Conservation (phyloP, 2,329 filamentous ascomycete genomes). For the Neoarthrinium moseri region DNA sequence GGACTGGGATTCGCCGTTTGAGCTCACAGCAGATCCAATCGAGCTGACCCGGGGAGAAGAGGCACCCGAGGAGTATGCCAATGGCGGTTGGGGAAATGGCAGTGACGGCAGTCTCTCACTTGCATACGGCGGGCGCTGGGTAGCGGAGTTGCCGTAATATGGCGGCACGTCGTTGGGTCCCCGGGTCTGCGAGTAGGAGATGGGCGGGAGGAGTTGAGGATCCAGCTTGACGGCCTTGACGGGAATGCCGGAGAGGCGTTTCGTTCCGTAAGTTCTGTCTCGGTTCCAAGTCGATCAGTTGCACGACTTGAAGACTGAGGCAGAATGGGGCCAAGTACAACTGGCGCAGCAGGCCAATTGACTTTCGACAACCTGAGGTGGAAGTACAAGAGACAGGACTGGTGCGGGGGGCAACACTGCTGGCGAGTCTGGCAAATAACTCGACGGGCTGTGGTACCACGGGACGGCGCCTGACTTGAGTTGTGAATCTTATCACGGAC, state of each 20-base stretch:
- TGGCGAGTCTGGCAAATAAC: constrained; percentile 8
- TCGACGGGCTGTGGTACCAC: constrained; percentile 14
- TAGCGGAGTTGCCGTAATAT: constrained; percentile 68
- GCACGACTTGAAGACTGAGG: constrained; percentile 8
- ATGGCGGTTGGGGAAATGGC: constrained; percentile 66
- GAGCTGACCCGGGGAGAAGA: constrained; percentile 77
- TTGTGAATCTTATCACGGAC: neutral
- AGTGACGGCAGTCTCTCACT: constrained; percentile 73
- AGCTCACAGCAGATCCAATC: constrained; percentile 59
- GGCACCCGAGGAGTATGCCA: constrained; percentile 68
- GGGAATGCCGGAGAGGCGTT: constrained; percentile 24
- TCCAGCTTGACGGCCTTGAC: constrained; percentile 84
- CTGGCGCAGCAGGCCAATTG: neutral
- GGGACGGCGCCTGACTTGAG: constrained; percentile 3
- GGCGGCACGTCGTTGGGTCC: constrained; percentile 65
- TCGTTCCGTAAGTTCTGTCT: constrained; percentile 5
- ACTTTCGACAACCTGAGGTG: neutral
- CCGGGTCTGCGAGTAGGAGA: constrained; percentile 80
- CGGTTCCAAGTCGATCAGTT: neutral
- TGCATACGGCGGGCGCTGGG: constrained; percentile 64
- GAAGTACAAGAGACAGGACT: neutral
- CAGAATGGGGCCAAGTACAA: neutral
- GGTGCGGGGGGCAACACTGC: neutral
- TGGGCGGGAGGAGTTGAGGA: constrained; percentile 65
- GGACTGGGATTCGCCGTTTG: constrained; percentile 51